Conservation (phyloP, 2,329 filamentous ascomycete genomes). For the Neonectria magnoliae region DNA sequence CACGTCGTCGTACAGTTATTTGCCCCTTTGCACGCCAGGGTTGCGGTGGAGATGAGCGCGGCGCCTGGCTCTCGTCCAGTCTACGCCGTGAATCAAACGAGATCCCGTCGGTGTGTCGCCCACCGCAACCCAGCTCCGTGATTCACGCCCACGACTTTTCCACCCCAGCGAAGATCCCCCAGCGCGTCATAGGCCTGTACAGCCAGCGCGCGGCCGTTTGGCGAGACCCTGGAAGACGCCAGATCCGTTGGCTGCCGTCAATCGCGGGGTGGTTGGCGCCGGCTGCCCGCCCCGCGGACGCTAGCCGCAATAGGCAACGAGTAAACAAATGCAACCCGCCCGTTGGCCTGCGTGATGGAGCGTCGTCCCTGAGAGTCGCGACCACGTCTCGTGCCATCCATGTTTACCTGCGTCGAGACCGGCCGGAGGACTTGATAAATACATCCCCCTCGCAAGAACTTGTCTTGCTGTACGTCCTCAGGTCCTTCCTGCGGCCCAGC, state of each 20-base stretch:
- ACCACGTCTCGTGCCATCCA: slow-evolving; percentile 24
- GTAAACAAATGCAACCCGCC: slow-evolving; percentile 54
- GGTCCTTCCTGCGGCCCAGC: slow-evolving; percentile 16
- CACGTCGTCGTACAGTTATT: slow-evolving; percentile 5
- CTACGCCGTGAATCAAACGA: slow-evolving; percentile 33
- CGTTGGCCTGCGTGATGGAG: slow-evolving; percentile 20
- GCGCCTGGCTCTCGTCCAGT: not conserved
- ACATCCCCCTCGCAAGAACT: slow-evolving; percentile 3
- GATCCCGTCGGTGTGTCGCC: slow-evolving; percentile 11
- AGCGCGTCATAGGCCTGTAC: not conserved
- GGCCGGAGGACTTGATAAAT: slow-evolving; percentile 21
- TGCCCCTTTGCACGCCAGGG: slow-evolving; percentile 3
- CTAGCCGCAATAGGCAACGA: slow-evolving; percentile 55
- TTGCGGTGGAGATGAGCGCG: slow-evolving; percentile 13
- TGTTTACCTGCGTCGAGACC: slow-evolving; percentile 27
- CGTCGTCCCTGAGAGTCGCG: slow-evolving; percentile 13
- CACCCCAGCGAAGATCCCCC: slow-evolving; percentile 1
- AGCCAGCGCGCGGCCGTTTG: slow-evolving; percentile 28
- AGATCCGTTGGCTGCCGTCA: slow-evolving; percentile 42
- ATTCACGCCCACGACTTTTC: slow-evolving; percentile 36
- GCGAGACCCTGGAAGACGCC: slow-evolving; percentile 32
- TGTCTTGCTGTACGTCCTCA: not conserved
- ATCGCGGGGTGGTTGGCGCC: slow-evolving; percentile 40
- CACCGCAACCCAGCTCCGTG: slow-evolving; percentile 28
- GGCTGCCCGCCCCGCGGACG: slow-evolving; percentile 31